A percentile compares a stretch with the other conserved stretches of the same genome.
Evolutionary conservation across 2,329 filamentous ascomycete genomes (phyloP).

Genomic region (Beauveria australis): DNA sequence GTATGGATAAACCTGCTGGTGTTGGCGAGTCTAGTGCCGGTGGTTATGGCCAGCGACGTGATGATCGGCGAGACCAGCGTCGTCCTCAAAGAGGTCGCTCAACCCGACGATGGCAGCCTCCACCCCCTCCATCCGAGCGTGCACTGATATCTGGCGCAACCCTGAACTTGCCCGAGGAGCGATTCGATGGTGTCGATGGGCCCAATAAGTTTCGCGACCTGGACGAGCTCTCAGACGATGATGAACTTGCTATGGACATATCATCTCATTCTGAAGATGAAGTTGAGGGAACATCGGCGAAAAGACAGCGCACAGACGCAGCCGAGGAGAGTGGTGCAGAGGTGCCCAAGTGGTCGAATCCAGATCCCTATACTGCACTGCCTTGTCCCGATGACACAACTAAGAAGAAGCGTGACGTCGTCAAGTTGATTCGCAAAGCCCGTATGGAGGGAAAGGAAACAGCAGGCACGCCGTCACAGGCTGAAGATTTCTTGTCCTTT

Average conservation of each 20-base stretch:
- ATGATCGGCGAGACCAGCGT: constrained; percentile 17
- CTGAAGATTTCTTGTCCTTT: constrained; percentile 86
- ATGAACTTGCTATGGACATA: constrained; percentile 57
- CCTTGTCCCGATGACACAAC: constrained; percentile 68
- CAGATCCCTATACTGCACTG: constrained; percentile 83
- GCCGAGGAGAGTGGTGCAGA: constrained; percentile 32
- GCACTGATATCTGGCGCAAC: constrained; percentile 39
- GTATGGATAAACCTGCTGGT: constrained; percentile 42
- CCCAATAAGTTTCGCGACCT: constrained; percentile 45
- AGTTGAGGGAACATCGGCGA: constrained; percentile 31
- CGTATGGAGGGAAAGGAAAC: constrained; percentile 52
- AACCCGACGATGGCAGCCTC: constrained; percentile 25
- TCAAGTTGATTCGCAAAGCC: constrained; percentile 86
- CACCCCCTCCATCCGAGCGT: constrained; percentile 38
- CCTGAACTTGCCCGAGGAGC: constrained; percentile 34
- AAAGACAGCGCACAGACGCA: constrained; percentile 21
- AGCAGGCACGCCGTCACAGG: constrained; percentile 44
- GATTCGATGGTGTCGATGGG: constrained; percentile 36
- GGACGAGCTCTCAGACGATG: constrained; percentile 54
- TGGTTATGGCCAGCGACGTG: constrained; percentile 13
- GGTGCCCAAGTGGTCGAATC: constrained; percentile 84
- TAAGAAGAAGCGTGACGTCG: constrained; percentile 75
- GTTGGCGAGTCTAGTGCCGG: constrained; percentile 28
- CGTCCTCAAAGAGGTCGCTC: constrained; percentile 20
- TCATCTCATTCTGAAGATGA: constrained; percentile 29